A percentile compares a stretch with the other conserved stretches of the same genome.
Evolutionary conservation across 345 rosid genomes (phyloP).

Genomic region (Tarenaya hassleriana): DNA sequence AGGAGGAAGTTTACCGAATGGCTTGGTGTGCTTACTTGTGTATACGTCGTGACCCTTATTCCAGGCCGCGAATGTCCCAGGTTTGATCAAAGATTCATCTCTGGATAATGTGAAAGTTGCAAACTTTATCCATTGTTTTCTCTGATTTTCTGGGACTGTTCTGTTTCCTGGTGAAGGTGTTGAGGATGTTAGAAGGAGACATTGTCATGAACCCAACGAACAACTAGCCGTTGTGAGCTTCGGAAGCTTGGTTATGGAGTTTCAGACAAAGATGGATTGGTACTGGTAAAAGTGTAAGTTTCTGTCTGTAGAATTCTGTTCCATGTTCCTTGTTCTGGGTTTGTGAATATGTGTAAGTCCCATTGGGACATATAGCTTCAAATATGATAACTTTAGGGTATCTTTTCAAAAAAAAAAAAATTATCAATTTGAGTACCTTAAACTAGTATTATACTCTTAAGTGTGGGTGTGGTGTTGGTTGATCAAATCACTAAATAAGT

Average conservation of each 20-base stretch:
- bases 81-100: slow-evolving; percentile 32
- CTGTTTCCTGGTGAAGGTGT: slow-evolving; percentile 43
- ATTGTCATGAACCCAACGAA: slow-evolving; percentile 31
- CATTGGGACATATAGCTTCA: too few species aligned
- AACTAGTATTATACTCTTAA: too few species aligned
- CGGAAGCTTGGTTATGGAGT: background rate
- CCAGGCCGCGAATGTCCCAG: slow-evolving; percentile 97
- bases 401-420: too few species aligned
- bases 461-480: too few species aligned
- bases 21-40: slow-evolving; percentile 83
- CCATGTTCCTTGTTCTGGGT: too few species aligned
- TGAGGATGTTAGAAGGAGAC: slow-evolving; percentile 79
- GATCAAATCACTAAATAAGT: too few species aligned
- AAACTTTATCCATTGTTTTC: background rate
- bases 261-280: too few species aligned
- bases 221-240: background rate
- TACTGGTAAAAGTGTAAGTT: too few species aligned
- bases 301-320: too few species aligned
- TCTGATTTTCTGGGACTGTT: slow-evolving; percentile 1
- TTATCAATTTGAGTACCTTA: too few species aligned
- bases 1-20: slow-evolving; percentile 71
- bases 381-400: too few species aligned
- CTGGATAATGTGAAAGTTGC: background rate
- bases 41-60: slow-evolving; percentile 73
- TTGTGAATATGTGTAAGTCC: background rate